These are phyloP conservation scores for Boletus sp. DNA, from an alignment of 1,284 basidiomycete genomes.

Conservation along the genomic window DNA sequence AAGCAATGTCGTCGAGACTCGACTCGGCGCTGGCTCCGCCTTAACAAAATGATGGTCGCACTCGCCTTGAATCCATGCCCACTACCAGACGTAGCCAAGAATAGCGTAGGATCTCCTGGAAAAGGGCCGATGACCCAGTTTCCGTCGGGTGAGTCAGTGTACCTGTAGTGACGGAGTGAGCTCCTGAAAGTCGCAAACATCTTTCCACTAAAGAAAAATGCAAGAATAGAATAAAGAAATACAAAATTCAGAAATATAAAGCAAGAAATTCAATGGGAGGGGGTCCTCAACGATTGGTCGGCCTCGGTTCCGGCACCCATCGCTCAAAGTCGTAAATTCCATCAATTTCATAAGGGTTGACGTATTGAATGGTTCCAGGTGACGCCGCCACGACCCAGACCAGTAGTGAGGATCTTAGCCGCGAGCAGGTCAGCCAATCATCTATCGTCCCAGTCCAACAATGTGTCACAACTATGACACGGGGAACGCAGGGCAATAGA, in stretches of 20 bases:
- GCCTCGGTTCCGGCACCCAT: neutral
- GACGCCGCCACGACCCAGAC: neutral
- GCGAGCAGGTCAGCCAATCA: neutral
- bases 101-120: constrained; percentile 53
- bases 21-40: neutral
- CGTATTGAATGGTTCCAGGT: neutral
- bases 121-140: constrained; percentile 78
- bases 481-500: neutral
- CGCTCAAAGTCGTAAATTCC: neutral
- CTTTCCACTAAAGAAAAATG: neutral
- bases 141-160: constrained; percentile 73
- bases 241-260: neutral
- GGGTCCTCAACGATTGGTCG: constrained; percentile 10
- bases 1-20: neutral
- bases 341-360: neutral
- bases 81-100: constrained; percentile 75
- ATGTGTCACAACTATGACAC: constrained; percentile 2
- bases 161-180: constrained; percentile 44
- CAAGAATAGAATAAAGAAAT: neutral
- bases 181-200: neutral
- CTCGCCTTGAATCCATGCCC: constrained; percentile 82
- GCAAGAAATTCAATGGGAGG: neutral
- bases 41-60: neutral
- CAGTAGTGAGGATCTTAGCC: neutral
- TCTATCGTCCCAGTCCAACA: neutral